Base-by-base conservation (phyloP, 768 basidiomycete species). In the Roridomyces roridus region DNA sequence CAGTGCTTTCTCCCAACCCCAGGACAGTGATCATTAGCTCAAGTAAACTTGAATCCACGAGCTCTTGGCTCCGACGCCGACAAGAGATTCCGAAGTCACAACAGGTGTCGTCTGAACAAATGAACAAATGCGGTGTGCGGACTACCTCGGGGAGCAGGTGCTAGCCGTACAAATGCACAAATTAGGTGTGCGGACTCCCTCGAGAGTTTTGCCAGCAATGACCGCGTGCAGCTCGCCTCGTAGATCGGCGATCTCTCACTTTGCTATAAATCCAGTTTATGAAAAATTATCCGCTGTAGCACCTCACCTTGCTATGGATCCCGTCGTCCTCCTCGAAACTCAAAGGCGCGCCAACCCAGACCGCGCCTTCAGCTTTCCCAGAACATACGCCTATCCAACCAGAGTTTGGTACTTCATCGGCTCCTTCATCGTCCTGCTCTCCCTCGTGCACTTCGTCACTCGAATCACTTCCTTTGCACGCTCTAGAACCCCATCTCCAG, bases 371-470 rank as follows among this genome's bases (percentile, higher is more conserved):
- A 58, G 57, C 24, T 28, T 42, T 48, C 11, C 43, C 25, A 50
- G 57, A 8, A 47, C 57, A 7, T 52, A 47, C 40, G 50, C 39
- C 6, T 51, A 58, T 39, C 57, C 57, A 20, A 29, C 17, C 5
- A 69, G 79, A 55, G 67, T 77, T 20, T 77, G 79, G 70, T 81
- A 75, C 63, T 70, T 77, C 54, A 37, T 82, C 26, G 76, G 72
- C 10, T 66, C 68, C 54, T 75, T 82, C 67, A 74, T 83, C 52
- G 72, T 69, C 44, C 65, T 81, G 34, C 61, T 79, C 41, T 67
- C 74, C 12, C 3, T 80, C 47, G 66, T 57, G 49, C 77, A 78
- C 40, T 68, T 70, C 57, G 18, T 67, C 2, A 69, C 70, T 6
- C 63, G 69, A 21, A 35, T 68, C 5, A 34, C 59, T 17, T 20